phyloP scores from a whole-genome alignment of 805 yeast genomes.

The Kazachstania bromeliacearum region DNA sequence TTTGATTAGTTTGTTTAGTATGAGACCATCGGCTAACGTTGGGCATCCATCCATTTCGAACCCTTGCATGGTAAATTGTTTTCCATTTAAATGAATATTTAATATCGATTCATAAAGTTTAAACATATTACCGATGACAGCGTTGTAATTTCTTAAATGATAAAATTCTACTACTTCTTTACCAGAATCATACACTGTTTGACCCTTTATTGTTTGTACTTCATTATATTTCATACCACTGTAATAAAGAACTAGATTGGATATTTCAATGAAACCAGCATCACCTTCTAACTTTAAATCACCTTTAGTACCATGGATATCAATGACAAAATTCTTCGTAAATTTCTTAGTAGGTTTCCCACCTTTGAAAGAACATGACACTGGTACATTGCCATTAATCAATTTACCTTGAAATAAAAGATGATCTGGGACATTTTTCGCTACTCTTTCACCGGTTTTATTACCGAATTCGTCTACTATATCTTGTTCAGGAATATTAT shows the following conservation, averaged over 20 bases:
- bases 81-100: conserved; percentile 9
- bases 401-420: conserved; percentile 15
- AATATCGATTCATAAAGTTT: conserved; percentile 15
- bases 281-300: conserved; percentile 19
- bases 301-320: conserved; percentile 19
- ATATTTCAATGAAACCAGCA: conserved; percentile 18
- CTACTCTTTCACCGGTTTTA: conserved; percentile 6
- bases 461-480: conserved; percentile 12
- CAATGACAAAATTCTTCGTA: conserved; percentile 17
- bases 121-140: conserved; percentile 15
- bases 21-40: conserved; percentile 16
- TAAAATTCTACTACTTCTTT: conserved; percentile 16
- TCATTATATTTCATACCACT: conserved; percentile 11
- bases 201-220: neutral
- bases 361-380: conserved; percentile 17
- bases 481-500: conserved; percentile 13
- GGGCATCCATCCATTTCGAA: conserved; percentile 14
- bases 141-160: conserved; percentile 17
- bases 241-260: conserved; percentile 16
- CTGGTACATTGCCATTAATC: conserved; percentile 13
- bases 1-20: conserved; percentile 12
- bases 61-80: conserved; percentile 9
- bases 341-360: conserved; percentile 17
- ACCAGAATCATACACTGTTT: conserved; percentile 4
- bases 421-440: conserved; percentile 17